phyloP scores from a whole-genome alignment of 2,329 filamentous ascomycete species.

The Penicillium sp. region DNA sequence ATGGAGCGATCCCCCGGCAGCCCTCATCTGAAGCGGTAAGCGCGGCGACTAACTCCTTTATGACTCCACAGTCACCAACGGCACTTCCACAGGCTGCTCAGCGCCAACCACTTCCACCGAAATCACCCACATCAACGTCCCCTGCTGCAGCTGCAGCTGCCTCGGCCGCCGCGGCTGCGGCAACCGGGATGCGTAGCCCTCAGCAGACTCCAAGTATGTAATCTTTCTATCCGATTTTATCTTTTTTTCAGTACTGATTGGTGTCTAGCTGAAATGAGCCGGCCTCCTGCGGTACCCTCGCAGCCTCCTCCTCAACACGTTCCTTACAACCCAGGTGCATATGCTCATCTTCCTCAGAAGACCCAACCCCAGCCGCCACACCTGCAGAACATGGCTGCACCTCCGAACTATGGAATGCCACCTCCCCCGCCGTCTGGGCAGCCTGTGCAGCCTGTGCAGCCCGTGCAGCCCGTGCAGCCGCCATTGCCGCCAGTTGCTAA shows the following conservation, averaged over 20 bases:
- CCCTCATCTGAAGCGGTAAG: constrained; percentile 44
- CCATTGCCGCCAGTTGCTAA: constrained; percentile 23
- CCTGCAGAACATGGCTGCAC: constrained; percentile 5
- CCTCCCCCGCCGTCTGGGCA: constrained; percentile 16
- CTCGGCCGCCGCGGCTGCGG: constrained; percentile 51
- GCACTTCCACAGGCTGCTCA: constrained; percentile 25
- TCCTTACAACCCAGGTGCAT: constrained; percentile 46
- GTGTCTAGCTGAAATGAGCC: constrained; percentile 38
- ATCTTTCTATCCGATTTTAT: background rate
- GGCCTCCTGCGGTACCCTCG: constrained; percentile 36
- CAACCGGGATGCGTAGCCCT: constrained; percentile 47
- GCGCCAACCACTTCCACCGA: constrained; percentile 48
- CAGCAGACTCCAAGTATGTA: constrained; percentile 42
- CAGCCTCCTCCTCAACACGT: constrained; percentile 47
- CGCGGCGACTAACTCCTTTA: constrained; percentile 44
- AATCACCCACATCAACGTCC: constrained; percentile 49
- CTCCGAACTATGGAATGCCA: constrained; percentile 30
- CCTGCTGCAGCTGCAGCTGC: constrained; percentile 22
- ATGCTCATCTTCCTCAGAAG: constrained; percentile 38
- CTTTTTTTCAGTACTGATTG: constrained; percentile 23
- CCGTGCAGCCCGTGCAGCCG: background rate
- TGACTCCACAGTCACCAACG: constrained; percentile 48
- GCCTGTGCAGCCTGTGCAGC: too few relatives aligned
- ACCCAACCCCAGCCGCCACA: constrained; percentile 24
- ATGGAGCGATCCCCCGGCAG: constrained; percentile 37